Conservation (phyloP, 108 stramenopile genomes). For the Fistulifera solaris region DNA sequence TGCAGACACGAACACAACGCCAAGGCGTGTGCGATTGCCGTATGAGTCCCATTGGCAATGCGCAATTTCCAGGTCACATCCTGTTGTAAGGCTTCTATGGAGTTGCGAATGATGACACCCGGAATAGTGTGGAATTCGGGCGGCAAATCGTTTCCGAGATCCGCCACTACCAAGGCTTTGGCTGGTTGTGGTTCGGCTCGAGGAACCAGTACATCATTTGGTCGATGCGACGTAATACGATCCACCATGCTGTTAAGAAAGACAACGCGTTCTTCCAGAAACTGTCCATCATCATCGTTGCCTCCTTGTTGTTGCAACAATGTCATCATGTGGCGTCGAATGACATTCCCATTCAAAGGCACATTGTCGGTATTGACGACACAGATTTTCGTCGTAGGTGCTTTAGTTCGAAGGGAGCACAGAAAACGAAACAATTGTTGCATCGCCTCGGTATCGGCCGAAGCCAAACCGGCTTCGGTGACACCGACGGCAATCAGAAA, state of each 20-base stretch:
- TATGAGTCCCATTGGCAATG: constrained; percentile 89
- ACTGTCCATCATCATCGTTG: constrained; percentile 19
- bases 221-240: constrained; percentile 77
- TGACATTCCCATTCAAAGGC: constrained; percentile 64
- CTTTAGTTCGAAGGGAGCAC: constrained; percentile 3
- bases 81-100: constrained; percentile 33
- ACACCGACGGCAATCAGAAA: constrained; percentile 74
- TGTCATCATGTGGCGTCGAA: constrained; percentile 49
- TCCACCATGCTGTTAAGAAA: constrained; percentile 89
- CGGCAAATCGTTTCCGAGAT: constrained; percentile 36
- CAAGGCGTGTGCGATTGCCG: constrained; percentile 77
- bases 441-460: constrained; percentile 49
- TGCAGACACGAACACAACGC: constrained; percentile 30
- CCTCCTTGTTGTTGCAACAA: constrained; percentile 23
- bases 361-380: constrained; percentile 87
- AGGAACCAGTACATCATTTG: constrained; percentile 47
- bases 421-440: constrained; percentile 58
- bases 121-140: not conserved
- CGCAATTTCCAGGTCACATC: constrained; percentile 83
- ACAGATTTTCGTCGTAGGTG: constrained; percentile 27
- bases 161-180: constrained; percentile 81
- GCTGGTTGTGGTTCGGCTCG: constrained; percentile 66
- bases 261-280: constrained; percentile 40
- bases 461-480: constrained; percentile 79
- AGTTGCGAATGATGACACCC: constrained; percentile 32